Evolutionary conservation across 1,284 basidiomycete genomes (phyloP), one percentile per base, ranked within the genome.

Genomic region (Melampsora larici-populina): DNA sequence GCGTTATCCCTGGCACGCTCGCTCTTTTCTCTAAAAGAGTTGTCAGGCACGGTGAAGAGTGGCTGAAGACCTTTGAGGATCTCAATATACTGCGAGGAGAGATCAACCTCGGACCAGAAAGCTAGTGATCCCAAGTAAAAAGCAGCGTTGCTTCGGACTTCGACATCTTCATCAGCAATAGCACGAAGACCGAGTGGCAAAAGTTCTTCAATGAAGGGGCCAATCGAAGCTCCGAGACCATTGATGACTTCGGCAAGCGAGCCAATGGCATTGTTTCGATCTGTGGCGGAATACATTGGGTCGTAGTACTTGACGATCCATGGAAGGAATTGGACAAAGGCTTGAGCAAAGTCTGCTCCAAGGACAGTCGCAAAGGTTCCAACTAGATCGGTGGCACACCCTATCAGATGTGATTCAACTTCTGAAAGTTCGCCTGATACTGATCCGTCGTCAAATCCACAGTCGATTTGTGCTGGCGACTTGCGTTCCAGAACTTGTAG

Each of bases 121-220:
- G 98, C 89, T 79, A 99, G 88, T 63, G 97, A 90, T 80, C 97
- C 97, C 43, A 90, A 88, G 31, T 94, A 95, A 83, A 97, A 99
- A 13, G 94, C 94, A 46, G 95, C 94, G 82, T 99, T 99, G 85
- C 93, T 95, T 81, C 93, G 90, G 5, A 99, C 95, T 84, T 98
- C 94, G 11, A 91, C 86, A 76, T 98, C 96, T 51, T 88, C 86
- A 83, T 99, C 97, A 79, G 88, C 85, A 40, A 99, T 88, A 11
- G 92, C 94, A 78, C 87, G 88, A 83, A 91, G 90, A 86, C 96
- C 91, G 79, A 97, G 88, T 79, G 92, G 89, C 78, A 94, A 87
- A 21, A 97, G 88, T 81, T 83, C 74, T 26, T 92, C 88, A 2
- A 97, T 97, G 83, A 89, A 92, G 18, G 91, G 90, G 0, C 94